Evolutionary conservation across 2,329 filamentous ascomycete species (phyloP).

Genomic region (Penicillium sp.): DNA sequence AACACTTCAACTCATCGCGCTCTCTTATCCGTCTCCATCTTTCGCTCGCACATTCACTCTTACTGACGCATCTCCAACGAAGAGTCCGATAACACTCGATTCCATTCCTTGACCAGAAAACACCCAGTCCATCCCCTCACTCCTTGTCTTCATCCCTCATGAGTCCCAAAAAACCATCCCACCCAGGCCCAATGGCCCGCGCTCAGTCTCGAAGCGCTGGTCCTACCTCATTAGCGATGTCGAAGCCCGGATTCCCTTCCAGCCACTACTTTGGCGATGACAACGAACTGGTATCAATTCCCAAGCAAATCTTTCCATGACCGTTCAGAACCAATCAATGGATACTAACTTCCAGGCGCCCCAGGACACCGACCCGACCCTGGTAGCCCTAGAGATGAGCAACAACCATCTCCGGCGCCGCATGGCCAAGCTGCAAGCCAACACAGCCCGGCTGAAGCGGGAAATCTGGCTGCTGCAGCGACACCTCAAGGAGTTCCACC

Average conservation of each 20-base stretch:
- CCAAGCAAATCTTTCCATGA: too few relatives aligned
- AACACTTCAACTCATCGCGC: not conserved
- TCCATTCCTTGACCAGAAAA: not conserved
- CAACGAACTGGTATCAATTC: too few relatives aligned
- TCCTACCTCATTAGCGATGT: not conserved
- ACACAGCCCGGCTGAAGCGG: slow-evolving; percentile 21
- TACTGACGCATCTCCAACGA: too few relatives aligned
- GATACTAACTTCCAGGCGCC: too few relatives aligned
- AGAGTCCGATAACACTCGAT: not conserved
- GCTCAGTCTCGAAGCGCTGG: not conserved
- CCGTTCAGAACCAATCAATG: too few relatives aligned
- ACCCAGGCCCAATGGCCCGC: not conserved
- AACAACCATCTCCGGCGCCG: slow-evolving; percentile 29
- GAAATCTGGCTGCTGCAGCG: slow-evolving; percentile 28
- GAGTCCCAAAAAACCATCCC: not conserved
- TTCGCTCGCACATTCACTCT: too few relatives aligned
- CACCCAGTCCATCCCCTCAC: not conserved
- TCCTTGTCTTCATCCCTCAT: not conserved
- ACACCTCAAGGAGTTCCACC: slow-evolving; percentile 26
- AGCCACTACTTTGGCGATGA: too few relatives aligned
- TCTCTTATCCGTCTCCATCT: not conserved
- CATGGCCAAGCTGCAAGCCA: slow-evolving; percentile 23
- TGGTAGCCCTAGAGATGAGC: slow-evolving; percentile 23
- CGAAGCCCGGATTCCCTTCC: not conserved
- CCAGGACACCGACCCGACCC: not conserved